These are phyloP conservation scores for Lecanicillium sp. DNA, from an alignment of 2,329 filamentous ascomycete genomes.

Conservation along the genomic window DNA sequence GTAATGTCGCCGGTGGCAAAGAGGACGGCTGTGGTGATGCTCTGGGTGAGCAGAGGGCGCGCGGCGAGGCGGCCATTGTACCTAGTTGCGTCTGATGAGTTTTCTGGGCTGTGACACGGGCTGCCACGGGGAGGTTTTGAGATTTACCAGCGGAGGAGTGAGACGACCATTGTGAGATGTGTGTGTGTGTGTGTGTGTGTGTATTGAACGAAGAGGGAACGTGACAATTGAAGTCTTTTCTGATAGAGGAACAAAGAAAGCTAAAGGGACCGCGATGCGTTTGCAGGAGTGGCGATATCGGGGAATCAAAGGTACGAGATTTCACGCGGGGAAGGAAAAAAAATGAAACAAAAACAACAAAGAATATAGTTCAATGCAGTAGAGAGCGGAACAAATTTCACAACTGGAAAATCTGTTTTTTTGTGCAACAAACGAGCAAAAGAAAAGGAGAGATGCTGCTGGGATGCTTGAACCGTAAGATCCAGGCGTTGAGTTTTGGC, in stretches of 20 bases:
- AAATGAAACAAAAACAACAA: not conserved
- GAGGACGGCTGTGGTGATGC: conserved; percentile 81
- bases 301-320: too few relatives aligned
- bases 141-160: conserved; percentile 12
- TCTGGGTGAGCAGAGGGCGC: conserved; percentile 83
- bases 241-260: not conserved
- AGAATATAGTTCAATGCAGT: not conserved
- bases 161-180: conserved; percentile 11
- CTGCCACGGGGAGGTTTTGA: too few relatives aligned
- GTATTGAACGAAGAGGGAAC: not conserved
- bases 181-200: not conserved
- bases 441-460: too few relatives aligned
- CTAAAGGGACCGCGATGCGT: not conserved
- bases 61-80: conserved; percentile 79
- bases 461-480: too few relatives aligned
- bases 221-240: too few relatives aligned
- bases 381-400: not conserved
- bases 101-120: not conserved
- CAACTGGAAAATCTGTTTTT: too few relatives aligned
- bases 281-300: conserved; percentile 7
- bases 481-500: too few relatives aligned
- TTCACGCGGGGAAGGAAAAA: too few relatives aligned
- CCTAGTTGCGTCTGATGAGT: conserved; percentile 51
- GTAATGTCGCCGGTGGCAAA: conserved; percentile 89
- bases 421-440: too few relatives aligned